These are phyloP conservation scores for Sporobolomyces roseus DNA, from an alignment of 768 basidiomycete species.

Conservation along the genomic window DNA sequence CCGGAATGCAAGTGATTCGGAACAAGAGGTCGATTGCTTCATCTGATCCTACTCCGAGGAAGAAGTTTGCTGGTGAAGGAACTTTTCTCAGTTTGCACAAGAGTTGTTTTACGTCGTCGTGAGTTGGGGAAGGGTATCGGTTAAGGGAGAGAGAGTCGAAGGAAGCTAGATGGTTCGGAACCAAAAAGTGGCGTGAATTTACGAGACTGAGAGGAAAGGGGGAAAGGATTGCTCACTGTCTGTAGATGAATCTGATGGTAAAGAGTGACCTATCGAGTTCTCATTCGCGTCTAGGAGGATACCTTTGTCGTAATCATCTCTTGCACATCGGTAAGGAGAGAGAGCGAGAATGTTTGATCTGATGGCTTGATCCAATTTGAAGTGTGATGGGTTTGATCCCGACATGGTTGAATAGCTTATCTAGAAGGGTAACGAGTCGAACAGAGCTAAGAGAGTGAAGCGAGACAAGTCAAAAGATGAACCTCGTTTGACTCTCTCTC, in stretches of 20 bases:
- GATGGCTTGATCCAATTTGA: conserved; percentile 74
- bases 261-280: conserved; percentile 85
- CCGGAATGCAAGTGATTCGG: conserved; percentile 77
- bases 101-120: conserved; percentile 69
- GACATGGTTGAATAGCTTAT: background rate
- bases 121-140: conserved; percentile 90
- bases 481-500: background rate
- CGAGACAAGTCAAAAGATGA: background rate
- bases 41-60: conserved; percentile 94
- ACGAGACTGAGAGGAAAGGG: background rate
- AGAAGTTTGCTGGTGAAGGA: conserved; percentile 62
- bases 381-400: conserved; percentile 65
- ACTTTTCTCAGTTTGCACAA: conserved; percentile 71
- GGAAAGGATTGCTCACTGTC: conserved; percentile 13
- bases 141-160: conserved; percentile 56
- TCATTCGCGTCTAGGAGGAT: conserved; percentile 97
- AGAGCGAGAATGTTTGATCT: conserved; percentile 90
- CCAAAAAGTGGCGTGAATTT: background rate
- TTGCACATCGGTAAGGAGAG: conserved; percentile 88
- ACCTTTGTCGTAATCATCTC: conserved; percentile 72
- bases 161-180: conserved; percentile 2
- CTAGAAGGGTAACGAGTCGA: background rate
- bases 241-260: conserved; percentile 51
- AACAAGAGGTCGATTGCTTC: conserved; percentile 93
- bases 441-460: background rate